Evolutionary conservation across 2,329 filamentous ascomycete species (phyloP).

Genomic region (Monosporascus cannonballus): DNA sequence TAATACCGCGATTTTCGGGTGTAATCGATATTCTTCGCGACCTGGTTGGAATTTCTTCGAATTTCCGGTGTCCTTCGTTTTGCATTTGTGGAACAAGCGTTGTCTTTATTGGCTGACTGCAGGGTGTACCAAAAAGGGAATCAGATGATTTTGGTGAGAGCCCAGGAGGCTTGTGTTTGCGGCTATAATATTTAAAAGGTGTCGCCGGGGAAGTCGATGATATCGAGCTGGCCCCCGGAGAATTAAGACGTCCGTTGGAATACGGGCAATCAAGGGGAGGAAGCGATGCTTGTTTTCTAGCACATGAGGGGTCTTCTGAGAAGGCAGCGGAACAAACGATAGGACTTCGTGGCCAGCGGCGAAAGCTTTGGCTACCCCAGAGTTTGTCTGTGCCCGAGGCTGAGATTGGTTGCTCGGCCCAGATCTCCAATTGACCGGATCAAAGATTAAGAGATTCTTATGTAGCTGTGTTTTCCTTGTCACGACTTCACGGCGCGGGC

Average conservation of each 20-base stretch:
- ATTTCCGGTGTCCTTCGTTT: slow-evolving; percentile 11
- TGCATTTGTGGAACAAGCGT: slow-evolving; percentile 17
- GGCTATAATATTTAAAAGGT: slow-evolving; percentile 27
- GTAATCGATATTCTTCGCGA: slow-evolving; percentile 13
- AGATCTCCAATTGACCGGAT: slow-evolving; percentile 12
- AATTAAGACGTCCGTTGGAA: slow-evolving; percentile 12
- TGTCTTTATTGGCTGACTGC: slow-evolving; percentile 22
- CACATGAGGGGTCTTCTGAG: neutral
- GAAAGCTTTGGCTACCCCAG: slow-evolving; percentile 13
- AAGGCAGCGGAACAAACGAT: slow-evolving; percentile 6
- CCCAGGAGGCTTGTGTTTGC: slow-evolving; percentile 32
- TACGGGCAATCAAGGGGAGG: slow-evolving; percentile 7
- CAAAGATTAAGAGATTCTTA: slow-evolving; percentile 14
- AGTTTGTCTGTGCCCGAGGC: slow-evolving; percentile 5
- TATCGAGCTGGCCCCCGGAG: slow-evolving; percentile 19
- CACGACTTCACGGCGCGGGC: slow-evolving; percentile 30
- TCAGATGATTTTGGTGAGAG: slow-evolving; percentile 29
- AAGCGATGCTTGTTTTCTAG: slow-evolving; percentile 11
- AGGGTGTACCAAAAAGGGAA: slow-evolving; percentile 18
- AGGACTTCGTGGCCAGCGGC: slow-evolving; percentile 8
- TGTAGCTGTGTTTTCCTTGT: slow-evolving; percentile 19
- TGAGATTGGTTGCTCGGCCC: slow-evolving; percentile 12
- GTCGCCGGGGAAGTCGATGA: slow-evolving; percentile 17
- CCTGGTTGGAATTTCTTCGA: slow-evolving; percentile 14
- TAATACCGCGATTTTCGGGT: slow-evolving; percentile 21